Conservation (phyloP, 2,329 filamentous ascomycete genomes). For the Pyrenophora tritici-repentis region DNA sequence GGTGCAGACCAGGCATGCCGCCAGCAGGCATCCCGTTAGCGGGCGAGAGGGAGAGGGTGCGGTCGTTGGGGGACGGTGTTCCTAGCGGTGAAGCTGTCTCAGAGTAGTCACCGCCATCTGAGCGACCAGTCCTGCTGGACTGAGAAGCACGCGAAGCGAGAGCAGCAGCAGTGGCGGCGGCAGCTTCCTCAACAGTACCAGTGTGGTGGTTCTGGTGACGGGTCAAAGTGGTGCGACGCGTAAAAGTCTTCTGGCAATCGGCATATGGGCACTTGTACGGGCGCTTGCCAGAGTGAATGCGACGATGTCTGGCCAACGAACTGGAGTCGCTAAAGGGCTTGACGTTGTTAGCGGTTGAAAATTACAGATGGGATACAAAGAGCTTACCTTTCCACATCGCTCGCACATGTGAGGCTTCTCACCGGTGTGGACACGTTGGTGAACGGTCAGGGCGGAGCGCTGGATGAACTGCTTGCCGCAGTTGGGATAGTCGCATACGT, state of each 20-base stretch:
- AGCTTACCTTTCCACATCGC: constrained; percentile 85
- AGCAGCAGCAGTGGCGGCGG: constrained; percentile 83
- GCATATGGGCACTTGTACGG: constrained; percentile 98
- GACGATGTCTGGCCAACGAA: constrained; percentile 87
- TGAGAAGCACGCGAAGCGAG: constrained; percentile 64
- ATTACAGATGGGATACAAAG: not conserved
- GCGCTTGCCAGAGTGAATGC: constrained; percentile 93
- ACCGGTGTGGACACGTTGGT: constrained; percentile 92
- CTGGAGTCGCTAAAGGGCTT: constrained; percentile 97
- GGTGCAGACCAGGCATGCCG: constrained; percentile 69
- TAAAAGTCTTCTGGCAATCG: constrained; percentile 98
- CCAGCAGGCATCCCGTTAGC: constrained; percentile 69
- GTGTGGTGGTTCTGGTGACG: constrained; percentile 96
- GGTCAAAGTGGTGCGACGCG: constrained; percentile 89
- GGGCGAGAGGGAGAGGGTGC: constrained; percentile 79
- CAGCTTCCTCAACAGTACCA: constrained; percentile 91
- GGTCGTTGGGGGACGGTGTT: constrained; percentile 82
- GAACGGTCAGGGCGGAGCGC: constrained; percentile 90
- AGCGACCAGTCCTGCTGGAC: constrained; percentile 60
- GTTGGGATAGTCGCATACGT: constrained; percentile 85
- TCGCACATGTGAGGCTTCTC: constrained; percentile 99
- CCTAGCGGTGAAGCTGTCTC: constrained; percentile 75
- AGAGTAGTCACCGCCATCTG: constrained; percentile 73
- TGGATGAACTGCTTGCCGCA: constrained; percentile 99
- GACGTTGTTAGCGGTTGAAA: constrained; percentile 28